Conservation (phyloP, 1,139 yeast genomes). For the Debaryomyces singareniensis region DNA sequence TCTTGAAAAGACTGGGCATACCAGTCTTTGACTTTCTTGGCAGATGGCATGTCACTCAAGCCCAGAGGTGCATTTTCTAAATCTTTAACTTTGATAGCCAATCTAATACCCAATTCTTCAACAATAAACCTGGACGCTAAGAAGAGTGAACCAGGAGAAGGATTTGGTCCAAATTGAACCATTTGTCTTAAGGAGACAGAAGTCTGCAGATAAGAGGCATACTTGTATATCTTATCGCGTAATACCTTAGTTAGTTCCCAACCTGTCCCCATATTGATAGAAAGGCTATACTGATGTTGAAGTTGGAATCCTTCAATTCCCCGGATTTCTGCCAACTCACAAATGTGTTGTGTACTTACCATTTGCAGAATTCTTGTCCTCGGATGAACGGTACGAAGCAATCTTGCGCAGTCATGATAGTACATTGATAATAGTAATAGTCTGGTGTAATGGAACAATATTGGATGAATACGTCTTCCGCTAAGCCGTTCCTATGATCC, state of each 20-base stretch:
- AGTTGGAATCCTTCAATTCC: not conserved
- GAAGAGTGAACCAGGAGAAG: constrained; percentile 72
- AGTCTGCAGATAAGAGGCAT: constrained; percentile 75
- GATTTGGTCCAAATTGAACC: constrained; percentile 87
- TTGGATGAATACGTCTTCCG: no score
- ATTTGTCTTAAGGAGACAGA: constrained; percentile 80
- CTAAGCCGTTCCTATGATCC: no score
- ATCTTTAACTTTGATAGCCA: constrained; percentile 83
- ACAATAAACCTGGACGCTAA: constrained; percentile 82
- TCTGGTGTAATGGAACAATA: no score
- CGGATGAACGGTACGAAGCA: no score
- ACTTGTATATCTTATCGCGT: constrained; percentile 38
- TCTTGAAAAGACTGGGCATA: constrained; percentile 89
- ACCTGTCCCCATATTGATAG: constrained; percentile 33
- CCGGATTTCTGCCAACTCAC: constrained; percentile 1
- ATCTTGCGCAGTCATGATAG: no score
- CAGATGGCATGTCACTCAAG: constrained; percentile 65
- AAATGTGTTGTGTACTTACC: not conserved
- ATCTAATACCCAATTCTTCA: constrained; percentile 80
- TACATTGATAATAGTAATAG: no score
- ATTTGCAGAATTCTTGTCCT: no score
- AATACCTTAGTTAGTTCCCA: constrained; percentile 40
- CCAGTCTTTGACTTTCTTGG: constrained; percentile 77
- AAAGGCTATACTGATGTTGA: no score
- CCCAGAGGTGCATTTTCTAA: constrained; percentile 77